Evolutionary conservation across 2,329 filamentous ascomycete species (phyloP).

Genomic region (Gliomastix tumulicola): DNA sequence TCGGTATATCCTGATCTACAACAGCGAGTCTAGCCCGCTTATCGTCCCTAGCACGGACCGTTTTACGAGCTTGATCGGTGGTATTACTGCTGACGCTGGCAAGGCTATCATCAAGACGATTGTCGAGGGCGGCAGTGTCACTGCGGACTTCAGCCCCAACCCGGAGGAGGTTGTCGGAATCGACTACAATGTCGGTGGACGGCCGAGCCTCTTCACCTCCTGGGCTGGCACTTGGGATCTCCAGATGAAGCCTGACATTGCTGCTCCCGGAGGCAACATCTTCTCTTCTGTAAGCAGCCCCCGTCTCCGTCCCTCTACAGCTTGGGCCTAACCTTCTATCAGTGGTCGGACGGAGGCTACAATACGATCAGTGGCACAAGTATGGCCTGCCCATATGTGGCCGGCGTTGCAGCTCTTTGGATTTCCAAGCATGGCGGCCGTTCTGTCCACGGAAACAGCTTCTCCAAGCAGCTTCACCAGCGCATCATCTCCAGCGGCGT

Average conservation of each 20-base stretch:
- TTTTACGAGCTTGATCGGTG: constrained; percentile 1
- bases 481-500: constrained; percentile 24
- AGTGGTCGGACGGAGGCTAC: constrained; percentile 10
- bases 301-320: no score
- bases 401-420: constrained; percentile 30
- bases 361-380: constrained; percentile 37
- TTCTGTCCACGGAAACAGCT: constrained; percentile 17
- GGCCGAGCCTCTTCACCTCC: constrained; percentile 28
- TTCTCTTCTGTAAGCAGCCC: no score
- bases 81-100: constrained; percentile 13
- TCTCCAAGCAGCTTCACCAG: constrained; percentile 15
- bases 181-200: constrained; percentile 18
- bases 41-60: neutral
- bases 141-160: constrained; percentile 18
- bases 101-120: constrained; percentile 15
- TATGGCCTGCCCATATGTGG: constrained; percentile 39
- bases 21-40: constrained; percentile 1
- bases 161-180: constrained; percentile 13
- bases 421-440: constrained; percentile 22
- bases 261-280: constrained; percentile 30
- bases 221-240: constrained; percentile 37
- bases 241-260: constrained; percentile 33
- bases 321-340: constrained; percentile 30
- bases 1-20: constrained; percentile 9
- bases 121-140: constrained; percentile 15